phyloP scores from a whole-genome alignment of 2,329 filamentous ascomycete genomes.

The Stylonectria norvegica region DNA sequence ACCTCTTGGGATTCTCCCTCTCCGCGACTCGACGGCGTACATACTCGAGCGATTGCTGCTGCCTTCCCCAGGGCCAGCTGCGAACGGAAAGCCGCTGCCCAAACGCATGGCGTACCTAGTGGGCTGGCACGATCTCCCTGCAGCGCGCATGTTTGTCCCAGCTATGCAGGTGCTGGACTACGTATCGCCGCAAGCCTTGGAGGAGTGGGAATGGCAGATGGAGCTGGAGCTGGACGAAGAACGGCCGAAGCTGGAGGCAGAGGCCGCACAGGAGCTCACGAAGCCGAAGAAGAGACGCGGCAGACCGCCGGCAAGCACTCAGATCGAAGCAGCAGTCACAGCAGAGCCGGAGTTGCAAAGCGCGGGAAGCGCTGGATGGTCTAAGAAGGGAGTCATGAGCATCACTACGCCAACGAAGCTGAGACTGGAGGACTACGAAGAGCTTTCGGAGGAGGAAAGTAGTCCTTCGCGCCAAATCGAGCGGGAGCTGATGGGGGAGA shows the following conservation, averaged over 20 bases:
- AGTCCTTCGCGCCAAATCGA: constrained; percentile 29
- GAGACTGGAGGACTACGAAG: constrained; percentile 29
- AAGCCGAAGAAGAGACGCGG: constrained; percentile 21
- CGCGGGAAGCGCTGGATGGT: constrained; percentile 19
- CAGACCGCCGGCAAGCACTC: constrained; percentile 30
- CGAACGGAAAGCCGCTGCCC: constrained; percentile 35
- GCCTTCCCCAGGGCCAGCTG: constrained; percentile 32
- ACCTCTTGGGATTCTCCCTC: constrained; percentile 46
- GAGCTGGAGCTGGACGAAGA: constrained; percentile 43
- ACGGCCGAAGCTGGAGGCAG: constrained; percentile 26
- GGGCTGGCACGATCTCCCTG: constrained; percentile 51
- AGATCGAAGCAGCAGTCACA: constrained; percentile 31
- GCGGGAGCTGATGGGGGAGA: constrained; percentile 16
- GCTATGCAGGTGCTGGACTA: constrained; percentile 52
- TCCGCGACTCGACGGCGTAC: constrained; percentile 51
- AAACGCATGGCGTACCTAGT: constrained; percentile 53
- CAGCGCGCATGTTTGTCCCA: constrained; percentile 45
- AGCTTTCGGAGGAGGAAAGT: constrained; percentile 27
- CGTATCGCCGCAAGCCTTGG: constrained; percentile 53
- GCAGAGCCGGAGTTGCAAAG: constrained; percentile 24
- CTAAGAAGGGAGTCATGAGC: constrained; percentile 33
- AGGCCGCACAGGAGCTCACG: constrained; percentile 16
- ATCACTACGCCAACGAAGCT: constrained; percentile 36
- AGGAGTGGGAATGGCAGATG: constrained; percentile 53
- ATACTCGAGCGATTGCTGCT: constrained; percentile 54